Percentiles rank a stretch among this genome's conserved stretches.
These are phyloP conservation scores for Fusarium burgessii DNA, from an alignment of 2,329 filamentous ascomycete genomes.

Conservation along the genomic window DNA sequence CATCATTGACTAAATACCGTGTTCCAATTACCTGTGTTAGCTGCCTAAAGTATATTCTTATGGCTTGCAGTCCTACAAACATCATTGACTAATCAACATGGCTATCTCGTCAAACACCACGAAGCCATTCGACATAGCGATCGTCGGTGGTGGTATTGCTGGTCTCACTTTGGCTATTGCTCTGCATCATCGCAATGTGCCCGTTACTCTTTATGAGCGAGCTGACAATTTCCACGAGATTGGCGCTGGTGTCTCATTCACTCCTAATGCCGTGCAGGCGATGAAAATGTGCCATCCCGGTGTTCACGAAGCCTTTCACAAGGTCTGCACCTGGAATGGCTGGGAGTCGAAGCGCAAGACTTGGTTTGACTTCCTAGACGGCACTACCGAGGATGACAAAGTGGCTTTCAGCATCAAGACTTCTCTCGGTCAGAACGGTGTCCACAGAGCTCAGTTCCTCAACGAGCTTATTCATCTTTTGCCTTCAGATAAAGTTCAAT, in stretches of 20 bases:
- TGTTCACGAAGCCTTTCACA: conserved; percentile 50
- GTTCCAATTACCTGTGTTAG: too few species aligned
- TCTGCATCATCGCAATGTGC: conserved; percentile 57
- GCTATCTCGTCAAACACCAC: background rate
- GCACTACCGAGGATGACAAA: conserved; percentile 21
- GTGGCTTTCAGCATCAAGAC: conserved; percentile 32
- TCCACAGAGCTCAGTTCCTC: conserved; percentile 55
- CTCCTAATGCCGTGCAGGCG: conserved; percentile 62
- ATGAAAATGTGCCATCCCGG: conserved; percentile 55
- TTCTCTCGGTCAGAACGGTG: conserved; percentile 47
- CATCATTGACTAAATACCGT: background rate
- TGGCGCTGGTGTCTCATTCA: conserved; percentile 65
- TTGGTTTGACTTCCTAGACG: conserved; percentile 45
- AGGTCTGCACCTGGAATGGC: conserved; percentile 42
- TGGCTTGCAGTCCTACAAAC: too few species aligned
- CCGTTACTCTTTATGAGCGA: conserved; percentile 61
- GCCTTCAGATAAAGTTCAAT: conserved; percentile 48
- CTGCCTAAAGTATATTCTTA: too few species aligned
- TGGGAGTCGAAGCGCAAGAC: conserved; percentile 39
- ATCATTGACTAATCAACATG: background rate
- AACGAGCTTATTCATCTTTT: conserved; percentile 55
- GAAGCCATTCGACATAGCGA: conserved; percentile 53
- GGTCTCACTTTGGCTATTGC: conserved; percentile 62
- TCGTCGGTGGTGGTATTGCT: conserved; percentile 65
- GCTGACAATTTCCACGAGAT: conserved; percentile 57